Evolutionary conservation across 1,284 basidiomycete genomes (phyloP).

Genomic region (Golubevia pallescens): DNA sequence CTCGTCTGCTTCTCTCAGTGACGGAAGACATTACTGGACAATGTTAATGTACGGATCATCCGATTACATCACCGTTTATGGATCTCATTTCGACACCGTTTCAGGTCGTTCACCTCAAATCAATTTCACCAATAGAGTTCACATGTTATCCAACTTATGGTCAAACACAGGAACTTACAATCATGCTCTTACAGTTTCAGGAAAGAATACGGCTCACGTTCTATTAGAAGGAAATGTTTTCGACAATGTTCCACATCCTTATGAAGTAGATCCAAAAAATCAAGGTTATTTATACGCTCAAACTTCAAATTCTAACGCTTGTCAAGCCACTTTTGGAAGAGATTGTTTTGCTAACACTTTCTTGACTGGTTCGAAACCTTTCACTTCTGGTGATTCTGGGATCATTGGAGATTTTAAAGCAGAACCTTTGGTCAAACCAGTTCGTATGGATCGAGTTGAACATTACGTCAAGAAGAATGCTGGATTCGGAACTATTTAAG

Average conservation of each 20-base stretch:
- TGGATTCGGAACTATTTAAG: no score
- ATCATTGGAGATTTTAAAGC: no score
- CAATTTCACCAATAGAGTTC: constrained; percentile 13
- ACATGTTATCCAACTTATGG: constrained; percentile 22
- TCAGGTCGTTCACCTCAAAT: constrained; percentile 25
- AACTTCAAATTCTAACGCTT: no score
- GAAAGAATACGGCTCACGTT: constrained; percentile 5
- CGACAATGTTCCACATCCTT: constrained; percentile 9
- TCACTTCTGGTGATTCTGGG: no score
- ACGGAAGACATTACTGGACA: constrained; percentile 31
- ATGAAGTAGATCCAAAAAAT: no score
- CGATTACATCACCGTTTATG: constrained; percentile 24
- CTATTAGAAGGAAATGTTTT: constrained; percentile 34
- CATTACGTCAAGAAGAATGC: no score
- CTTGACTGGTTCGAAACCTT: no score
- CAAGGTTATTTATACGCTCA: no score
- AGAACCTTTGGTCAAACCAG: no score
- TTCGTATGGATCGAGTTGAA: no score
- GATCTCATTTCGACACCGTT: constrained; percentile 22
- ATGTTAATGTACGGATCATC: constrained; percentile 20
- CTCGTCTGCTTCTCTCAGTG: constrained; percentile 2
- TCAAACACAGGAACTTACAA: constrained; percentile 11
- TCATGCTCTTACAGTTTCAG: constrained; percentile 24
- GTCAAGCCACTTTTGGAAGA: no score
- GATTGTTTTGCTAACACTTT: no score